Base-by-base conservation (phyloP, 371 early-diverging fungal species). In the Rhizopus microsporus region DNA sequence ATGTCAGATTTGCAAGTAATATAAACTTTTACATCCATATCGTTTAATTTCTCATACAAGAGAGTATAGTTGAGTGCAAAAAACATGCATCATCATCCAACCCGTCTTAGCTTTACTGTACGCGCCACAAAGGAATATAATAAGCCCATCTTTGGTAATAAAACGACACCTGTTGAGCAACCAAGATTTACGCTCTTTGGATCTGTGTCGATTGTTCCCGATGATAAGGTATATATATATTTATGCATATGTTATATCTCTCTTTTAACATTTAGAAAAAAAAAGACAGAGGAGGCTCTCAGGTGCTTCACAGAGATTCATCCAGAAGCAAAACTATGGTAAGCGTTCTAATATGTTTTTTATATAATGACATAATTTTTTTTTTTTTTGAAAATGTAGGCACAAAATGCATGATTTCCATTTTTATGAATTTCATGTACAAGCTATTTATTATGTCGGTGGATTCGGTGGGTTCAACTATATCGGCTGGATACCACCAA, bases 401-500 rank as follows among this genome's bases (percentile, higher is more conserved):
- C 51, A 53, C 10, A 33, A 23, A 5, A 79, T 81, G 53, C 80
- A 81, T 56, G 82, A 80, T 37, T 85, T 85, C 30, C 45, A 67
- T 38, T 80, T 79, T 60, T 85, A 85, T 59, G 65, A 65, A 15
- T 53, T 85, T 5, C 67, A 69, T 32, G 80, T 85, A 3, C 44
- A 74, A 30, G 66, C 67, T 7, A 63, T 82, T 23, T 85, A 85
- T 57, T 80, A 79, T 57, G 69, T 85, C 7, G 80, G 82, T 15
- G 85, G 85, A 2, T 85, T 80, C 62, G 83, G 83, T 7, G 81
- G 74, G 15, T 32, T 72, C 6, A 75, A 77, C 44, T 76, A 72
- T 51, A 74, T 79, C 43, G 80, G 80, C 7, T 79, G 69, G 69
- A 58, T 79, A 35, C 73, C 76, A 13, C 13, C 62, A 9, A 34